Base-by-base conservation (phyloP, 2,329 filamentous ascomycete genomes). In the Cercospora zeina region DNA sequence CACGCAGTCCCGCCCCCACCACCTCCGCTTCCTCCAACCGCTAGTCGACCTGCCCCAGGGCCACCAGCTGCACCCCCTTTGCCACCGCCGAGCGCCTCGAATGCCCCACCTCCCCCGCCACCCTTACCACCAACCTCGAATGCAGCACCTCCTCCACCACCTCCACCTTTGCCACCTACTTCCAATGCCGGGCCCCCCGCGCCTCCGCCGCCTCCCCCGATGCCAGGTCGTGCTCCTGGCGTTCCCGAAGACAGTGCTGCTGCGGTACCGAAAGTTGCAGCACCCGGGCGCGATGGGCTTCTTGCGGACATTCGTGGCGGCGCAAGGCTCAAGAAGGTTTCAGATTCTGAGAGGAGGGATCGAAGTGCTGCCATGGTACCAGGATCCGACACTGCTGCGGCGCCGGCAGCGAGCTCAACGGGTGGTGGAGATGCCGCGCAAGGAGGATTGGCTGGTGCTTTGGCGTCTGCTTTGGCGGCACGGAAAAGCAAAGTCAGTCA, bases 401-500 rank as follows among this genome's bases (percentile, higher is more conserved):
- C 80, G n/a, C 82, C 82, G 47, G 82, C 81, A 16, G 83, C 85
- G 10, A 85, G 77, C 61, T 78, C 77, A 49, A 79, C 70, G 34
- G 78, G 87, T 60, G 85, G 68, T 5, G 72, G 65, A 49, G 72
- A 69, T 53, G 88, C 86, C 47, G 85, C 67, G 42, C 67, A 70
- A 47, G 73, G 74, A 53, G 75, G 75, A 13, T 64, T 82, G 69
- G 80, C 80, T 60, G 79, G 78, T 11, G 80, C 80, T 50, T 73
- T 97, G 83, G 91, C 91, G 21, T 91, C 89, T 78, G 93, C 91
- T 53, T 79, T 96, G 69, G 90, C 90, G 63, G 88, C 86, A 79
- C 84, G 93, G 76, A 97, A 97, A 81, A 87, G 91, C 77, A 96
- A 96, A 82, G 93, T 97, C 75, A 91, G 90, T 78, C 89, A 90